These are phyloP conservation scores for Eutypa lata DNA, from an alignment of 2,329 filamentous ascomycete genomes.

Conservation along the genomic window DNA sequence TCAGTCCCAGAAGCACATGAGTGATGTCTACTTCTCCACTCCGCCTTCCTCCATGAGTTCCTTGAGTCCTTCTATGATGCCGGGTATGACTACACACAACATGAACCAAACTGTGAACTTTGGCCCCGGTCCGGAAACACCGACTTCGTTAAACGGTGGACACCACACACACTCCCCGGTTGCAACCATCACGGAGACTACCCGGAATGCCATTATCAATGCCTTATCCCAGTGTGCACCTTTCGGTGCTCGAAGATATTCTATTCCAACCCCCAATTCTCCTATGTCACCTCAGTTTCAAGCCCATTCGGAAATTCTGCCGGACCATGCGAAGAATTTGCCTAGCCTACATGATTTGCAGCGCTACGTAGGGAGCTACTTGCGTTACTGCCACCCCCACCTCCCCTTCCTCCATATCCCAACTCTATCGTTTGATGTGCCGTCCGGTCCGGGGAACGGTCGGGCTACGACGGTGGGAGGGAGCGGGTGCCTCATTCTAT, in stretches of 20 bases:
- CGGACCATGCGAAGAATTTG: conserved; percentile 55
- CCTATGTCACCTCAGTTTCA: conserved; percentile 52
- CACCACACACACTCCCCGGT: conserved; percentile 56
- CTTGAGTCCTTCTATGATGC: conserved; percentile 69
- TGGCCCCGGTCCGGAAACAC: conserved; percentile 65
- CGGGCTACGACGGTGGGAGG: conserved; percentile 65
- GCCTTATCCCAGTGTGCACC: conserved; percentile 55
- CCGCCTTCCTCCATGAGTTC: conserved; percentile 72
- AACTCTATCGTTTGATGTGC: conserved; percentile 84
- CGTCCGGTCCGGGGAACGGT: conserved; percentile 62
- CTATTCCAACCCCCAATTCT: conserved; percentile 53
- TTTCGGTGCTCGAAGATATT: conserved; percentile 62
- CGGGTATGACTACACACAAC: conserved; percentile 58
- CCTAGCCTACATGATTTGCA: conserved; percentile 84
- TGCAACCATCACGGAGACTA: conserved; percentile 63
- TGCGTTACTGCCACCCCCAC: conserved; percentile 90
- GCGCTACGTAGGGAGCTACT: conserved; percentile 85
- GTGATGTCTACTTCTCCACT: conserved; percentile 76
- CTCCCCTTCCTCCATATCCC: conserved; percentile 91
- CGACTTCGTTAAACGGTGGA: conserved; percentile 67
- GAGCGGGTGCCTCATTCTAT: conserved; percentile 80
- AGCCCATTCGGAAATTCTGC: conserved; percentile 44
- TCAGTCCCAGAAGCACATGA: conserved; percentile 65
- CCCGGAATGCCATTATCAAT: conserved; percentile 58
- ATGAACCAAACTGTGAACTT: conserved; percentile 66